Evolutionary conservation across 2,329 filamentous ascomycete species (phyloP).

Genomic region (Neonectria hederae): DNA sequence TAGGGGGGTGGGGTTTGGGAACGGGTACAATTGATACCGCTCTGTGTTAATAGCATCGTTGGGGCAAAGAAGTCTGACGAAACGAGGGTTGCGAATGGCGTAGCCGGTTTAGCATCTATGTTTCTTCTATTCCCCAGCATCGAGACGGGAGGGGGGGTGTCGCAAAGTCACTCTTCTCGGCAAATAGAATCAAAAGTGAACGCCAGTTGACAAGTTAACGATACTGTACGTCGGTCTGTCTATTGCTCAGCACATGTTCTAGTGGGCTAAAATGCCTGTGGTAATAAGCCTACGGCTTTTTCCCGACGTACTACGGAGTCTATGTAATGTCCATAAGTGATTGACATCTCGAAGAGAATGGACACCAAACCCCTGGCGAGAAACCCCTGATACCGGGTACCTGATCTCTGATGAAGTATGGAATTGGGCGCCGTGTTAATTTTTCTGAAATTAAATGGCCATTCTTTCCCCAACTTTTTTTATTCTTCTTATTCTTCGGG

Average conservation of each 20-base stretch:
- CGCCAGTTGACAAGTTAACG: not conserved
- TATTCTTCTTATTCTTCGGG: no score
- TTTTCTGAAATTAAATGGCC: no score
- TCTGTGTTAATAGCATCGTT: slow-evolving; percentile 49
- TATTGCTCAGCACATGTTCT: not conserved
- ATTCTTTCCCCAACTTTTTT: no score
- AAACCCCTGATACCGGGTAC: not conserved
- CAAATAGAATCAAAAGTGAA: slow-evolving; percentile 29
- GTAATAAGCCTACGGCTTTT: no score
- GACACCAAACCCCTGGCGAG: not conserved
- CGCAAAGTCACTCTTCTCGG: slow-evolving; percentile 14
- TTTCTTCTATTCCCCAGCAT: slow-evolving; percentile 40
- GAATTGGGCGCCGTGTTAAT: no score
- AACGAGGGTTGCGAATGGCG: slow-evolving; percentile 49
- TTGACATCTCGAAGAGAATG: not conserved
- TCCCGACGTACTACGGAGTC: not conserved
- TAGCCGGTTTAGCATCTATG: slow-evolving; percentile 49
- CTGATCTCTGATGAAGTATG: not conserved
- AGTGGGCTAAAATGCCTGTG: no score
- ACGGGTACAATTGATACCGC: slow-evolving; percentile 40
- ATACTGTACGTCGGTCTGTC: not conserved
- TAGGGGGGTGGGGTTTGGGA: slow-evolving; percentile 28
- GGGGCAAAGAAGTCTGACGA: slow-evolving; percentile 41
- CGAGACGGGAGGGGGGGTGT: slow-evolving; percentile 18
- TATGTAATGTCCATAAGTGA: not conserved